Evolutionary conservation across 345 rosid genomes (phyloP).

Genomic region (Raphanus raphanistrum): DNA sequence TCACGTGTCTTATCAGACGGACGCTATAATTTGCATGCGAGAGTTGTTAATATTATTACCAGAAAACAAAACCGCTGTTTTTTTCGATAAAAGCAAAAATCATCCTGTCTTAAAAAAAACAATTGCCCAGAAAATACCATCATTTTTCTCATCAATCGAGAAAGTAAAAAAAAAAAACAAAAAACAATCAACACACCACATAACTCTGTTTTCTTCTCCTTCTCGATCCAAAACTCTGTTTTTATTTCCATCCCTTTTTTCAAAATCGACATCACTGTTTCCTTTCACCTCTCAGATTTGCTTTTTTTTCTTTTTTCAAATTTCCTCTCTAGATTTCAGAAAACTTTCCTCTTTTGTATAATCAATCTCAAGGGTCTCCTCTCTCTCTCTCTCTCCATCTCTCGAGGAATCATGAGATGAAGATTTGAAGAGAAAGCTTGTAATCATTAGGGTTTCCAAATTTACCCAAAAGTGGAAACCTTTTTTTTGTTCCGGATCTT

Average conservation of each 20-base stretch:
- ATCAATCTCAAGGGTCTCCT: background rate
- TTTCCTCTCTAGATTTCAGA: conserved; percentile 26
- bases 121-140: background rate
- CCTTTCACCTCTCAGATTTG: background rate
- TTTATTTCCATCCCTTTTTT: background rate
- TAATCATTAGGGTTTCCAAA: conserved; percentile 40
- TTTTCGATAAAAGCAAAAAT: background rate
- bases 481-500: conserved; percentile 10
- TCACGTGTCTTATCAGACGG: conserved; percentile 36
- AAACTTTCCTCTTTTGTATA: conserved; percentile 2
- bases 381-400: background rate
- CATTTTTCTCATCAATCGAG: conserved; percentile 39
- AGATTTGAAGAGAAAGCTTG: conserved; percentile 38
- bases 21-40: conserved; percentile 35
- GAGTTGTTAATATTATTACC: conserved; percentile 12
- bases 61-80: conserved; percentile 25
- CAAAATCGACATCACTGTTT: background rate
- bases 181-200: background rate
- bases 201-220: background rate
- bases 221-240: conserved; percentile 1
- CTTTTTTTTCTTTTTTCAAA: background rate
- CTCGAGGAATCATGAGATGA: conserved; percentile 42
- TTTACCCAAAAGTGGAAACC: conserved; percentile 24
- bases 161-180: background rate
- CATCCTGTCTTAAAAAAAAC: background rate